A percentile compares a stretch with the other conserved stretches of the same genome.
Conservation (phyloP, 352 stramenopile genomes). For the Phytophthora vignae region DNA sequence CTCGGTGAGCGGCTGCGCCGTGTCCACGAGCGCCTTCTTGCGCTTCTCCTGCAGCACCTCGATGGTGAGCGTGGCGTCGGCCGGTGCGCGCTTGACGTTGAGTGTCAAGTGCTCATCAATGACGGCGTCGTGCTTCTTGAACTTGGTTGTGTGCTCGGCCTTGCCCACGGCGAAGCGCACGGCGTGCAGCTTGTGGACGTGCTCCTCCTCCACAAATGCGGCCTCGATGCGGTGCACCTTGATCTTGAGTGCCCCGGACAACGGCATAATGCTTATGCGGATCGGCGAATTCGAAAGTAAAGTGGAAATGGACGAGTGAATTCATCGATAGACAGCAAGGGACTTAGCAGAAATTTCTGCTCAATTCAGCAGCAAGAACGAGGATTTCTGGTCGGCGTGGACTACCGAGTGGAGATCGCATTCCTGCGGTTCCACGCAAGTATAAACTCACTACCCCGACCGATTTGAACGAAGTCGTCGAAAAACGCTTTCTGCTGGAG, state of each 20-base stretch:
- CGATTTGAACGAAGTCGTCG: too few relatives aligned
- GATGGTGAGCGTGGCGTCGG: slow-evolving; percentile 50
- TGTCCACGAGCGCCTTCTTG: slow-evolving; percentile 53
- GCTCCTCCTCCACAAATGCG: slow-evolving; percentile 32
- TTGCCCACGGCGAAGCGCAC: slow-evolving; percentile 37
- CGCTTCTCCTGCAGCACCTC: slow-evolving; percentile 54
- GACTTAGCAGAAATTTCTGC: too few relatives aligned
- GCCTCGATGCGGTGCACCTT: slow-evolving; percentile 44
- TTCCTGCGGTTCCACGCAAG: too few relatives aligned
- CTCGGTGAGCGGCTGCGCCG: slow-evolving; percentile 40
- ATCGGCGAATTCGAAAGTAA: too few relatives aligned
- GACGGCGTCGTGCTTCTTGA: slow-evolving; percentile 28
- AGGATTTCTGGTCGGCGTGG: too few relatives aligned
- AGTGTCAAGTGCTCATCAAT: slow-evolving; percentile 52
- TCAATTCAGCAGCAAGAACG: too few relatives aligned
- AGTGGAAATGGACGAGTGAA: too few relatives aligned
- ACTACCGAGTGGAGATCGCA: too few relatives aligned
- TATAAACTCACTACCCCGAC: too few relatives aligned
- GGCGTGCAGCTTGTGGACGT: slow-evolving; percentile 23
- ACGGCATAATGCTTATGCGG: neutral
- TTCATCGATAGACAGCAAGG: too few relatives aligned
- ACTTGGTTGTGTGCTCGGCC: slow-evolving; percentile 36
- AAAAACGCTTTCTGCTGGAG: too few relatives aligned
- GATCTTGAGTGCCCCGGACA: slow-evolving; percentile 29
- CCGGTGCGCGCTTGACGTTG: slow-evolving; percentile 36